Base-by-base conservation (phyloP, 768 basidiomycete genomes). In the Lactifluus subvellereus region DNA sequence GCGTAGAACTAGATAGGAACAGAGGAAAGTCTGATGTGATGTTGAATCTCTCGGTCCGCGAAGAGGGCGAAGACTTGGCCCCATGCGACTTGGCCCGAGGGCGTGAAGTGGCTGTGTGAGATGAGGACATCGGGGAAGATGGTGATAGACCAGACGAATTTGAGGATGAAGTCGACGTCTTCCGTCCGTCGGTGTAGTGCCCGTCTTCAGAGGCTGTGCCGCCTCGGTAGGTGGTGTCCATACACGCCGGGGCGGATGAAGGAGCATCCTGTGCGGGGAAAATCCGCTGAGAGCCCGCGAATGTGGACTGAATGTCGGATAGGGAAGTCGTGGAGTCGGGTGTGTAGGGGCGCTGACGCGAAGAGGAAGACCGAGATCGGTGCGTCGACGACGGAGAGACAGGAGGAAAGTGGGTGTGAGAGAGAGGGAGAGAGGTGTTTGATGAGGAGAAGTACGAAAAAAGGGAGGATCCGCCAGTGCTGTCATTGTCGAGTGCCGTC, bases 371-470 rank as follows among this genome's bases (percentile, higher is more conserved):
- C 9, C 45, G 60, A 16, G 43, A 32, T 16, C 9, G 37, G 6
- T 22, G 56, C 18, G 64, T 47, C 8, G 56, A 32, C 3, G 65
- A 62, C 35, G 71, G 18, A 10, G 68, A 58, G 8, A 66, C 60
- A 22, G 59, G 22, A 22, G 58, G 6, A 22, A n/a, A 13, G 50
- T 65, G 62, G 14, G 43, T 69, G 61, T 62, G 66, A 16, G 37
- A 43, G 3, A 70, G 78, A 22, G 70, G 67, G 6, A 73, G 67
- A n/a, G 72, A 71, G 52, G 69, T 52, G 56, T 59, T 73, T n/a
- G 82, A 77, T 0, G 70, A 55, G 6, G 83, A 81, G 71, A 87
- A 86, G 68, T 85, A 85, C 50, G 78, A 73, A 16, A 85, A 84
- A 65, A 84, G 81, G 70, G 37, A 83, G 75, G 71, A 81, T 86